A percentile compares a stretch with the other conserved stretches of the same genome.
These are phyloP conservation scores for Fusarium newnesense DNA, from an alignment of 2,329 filamentous ascomycete genomes.

Conservation along the genomic window DNA sequence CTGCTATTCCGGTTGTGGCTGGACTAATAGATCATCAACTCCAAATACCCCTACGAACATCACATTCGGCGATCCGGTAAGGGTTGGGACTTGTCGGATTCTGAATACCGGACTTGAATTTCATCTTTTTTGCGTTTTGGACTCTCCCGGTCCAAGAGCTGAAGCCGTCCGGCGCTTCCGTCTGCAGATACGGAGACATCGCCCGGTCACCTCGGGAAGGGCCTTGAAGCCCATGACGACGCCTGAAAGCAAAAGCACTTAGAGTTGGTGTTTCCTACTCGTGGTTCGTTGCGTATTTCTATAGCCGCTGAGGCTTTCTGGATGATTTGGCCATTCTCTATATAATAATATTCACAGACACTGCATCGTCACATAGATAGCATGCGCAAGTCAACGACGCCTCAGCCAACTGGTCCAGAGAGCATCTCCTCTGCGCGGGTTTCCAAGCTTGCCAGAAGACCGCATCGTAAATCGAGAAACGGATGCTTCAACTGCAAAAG, in stretches of 20 bases:
- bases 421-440: slow-evolving; percentile 40
- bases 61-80: slow-evolving; percentile 4
- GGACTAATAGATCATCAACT: slow-evolving; percentile 37
- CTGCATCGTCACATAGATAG: slow-evolving; percentile 7
- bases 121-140: slow-evolving; percentile 19
- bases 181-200: slow-evolving; percentile 30
- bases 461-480: slow-evolving; percentile 46
- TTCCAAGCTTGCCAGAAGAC: slow-evolving; percentile 43
- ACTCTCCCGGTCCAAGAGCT: slow-evolving; percentile 30
- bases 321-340: neutral
- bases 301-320: slow-evolving; percentile 2
- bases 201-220: slow-evolving; percentile 35
- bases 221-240: slow-evolving; percentile 25
- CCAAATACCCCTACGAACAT: slow-evolving; percentile 19
- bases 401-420: slow-evolving; percentile 37
- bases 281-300: neutral
- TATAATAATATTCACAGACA: slow-evolving; percentile 5
- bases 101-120: slow-evolving; percentile 5
- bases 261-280: slow-evolving; percentile 13
- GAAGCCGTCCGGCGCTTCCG: slow-evolving; percentile 44
- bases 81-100: slow-evolving; percentile 6
- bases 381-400: slow-evolving; percentile 35
- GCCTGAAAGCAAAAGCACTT: slow-evolving; percentile 16
- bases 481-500: slow-evolving; percentile 48
- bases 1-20: slow-evolving; percentile 39